These are phyloP conservation scores for Stevia rebaudiana DNA, from an alignment of 140 eudicot species.

Conservation along the genomic window DNA sequence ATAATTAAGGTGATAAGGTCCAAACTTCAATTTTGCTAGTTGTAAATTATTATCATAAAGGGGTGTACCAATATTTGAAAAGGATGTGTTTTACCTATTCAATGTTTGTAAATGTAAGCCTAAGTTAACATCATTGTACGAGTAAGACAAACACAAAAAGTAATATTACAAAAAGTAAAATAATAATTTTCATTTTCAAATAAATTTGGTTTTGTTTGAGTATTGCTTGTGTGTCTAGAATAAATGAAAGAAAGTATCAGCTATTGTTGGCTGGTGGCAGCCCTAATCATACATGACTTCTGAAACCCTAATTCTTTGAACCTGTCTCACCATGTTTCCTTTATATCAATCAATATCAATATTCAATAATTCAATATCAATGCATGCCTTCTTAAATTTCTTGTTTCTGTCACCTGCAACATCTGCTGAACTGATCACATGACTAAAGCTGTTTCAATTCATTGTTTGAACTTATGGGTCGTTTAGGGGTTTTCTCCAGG, in stretches of 20 bases:
- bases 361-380: slow-evolving; percentile 1
- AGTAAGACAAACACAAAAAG: too few relatives aligned
- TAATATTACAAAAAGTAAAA: too few relatives aligned
- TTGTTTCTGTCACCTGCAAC: slow-evolving; percentile 27
- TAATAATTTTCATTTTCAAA: too few relatives aligned
- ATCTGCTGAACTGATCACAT: slow-evolving; percentile 25
- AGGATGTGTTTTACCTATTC: too few relatives aligned
- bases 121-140: too few relatives aligned
- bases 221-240: slow-evolving; percentile 14
- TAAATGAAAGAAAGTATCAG: slow-evolving; percentile 13
- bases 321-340: neutral
- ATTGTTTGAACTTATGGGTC: slow-evolving; percentile 32
- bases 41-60: too few relatives aligned
- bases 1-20: too few relatives aligned
- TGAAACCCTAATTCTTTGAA: slow-evolving; percentile 31
- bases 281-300: slow-evolving; percentile 27
- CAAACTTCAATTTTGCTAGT: too few relatives aligned
- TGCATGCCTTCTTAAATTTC: slow-evolving; percentile 28
- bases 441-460: slow-evolving; percentile 34
- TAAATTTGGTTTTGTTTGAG: neutral
- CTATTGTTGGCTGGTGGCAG: slow-evolving; percentile 8
- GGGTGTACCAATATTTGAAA: too few relatives aligned
- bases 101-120: too few relatives aligned
- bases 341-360: slow-evolving; percentile 3
- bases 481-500: slow-evolving; percentile 32